Evolutionary conservation across 345 rosid species (phyloP).

Genomic region (rapeseed (Brassica napus)): Da-Ae NC_063445.1:10185501-10186000

Average conservation of each 20-base stretch:
- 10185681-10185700: background rate
- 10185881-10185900: slow-evolving; percentile 67
- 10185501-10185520: too few relatives aligned
- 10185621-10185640: background rate
- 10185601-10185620: too few relatives aligned
- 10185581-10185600: too few relatives aligned
- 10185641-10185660: background rate
- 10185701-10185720: background rate
- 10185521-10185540: too few relatives aligned
- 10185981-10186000: background rate
- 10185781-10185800: slow-evolving; percentile 61
- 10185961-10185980: background rate
- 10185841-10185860: slow-evolving; percentile 53
- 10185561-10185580: too few relatives aligned
- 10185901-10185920: slow-evolving; percentile 22
- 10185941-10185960: background rate
- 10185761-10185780: slow-evolving; percentile 82
- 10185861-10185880: slow-evolving; percentile 61
- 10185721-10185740: background rate
- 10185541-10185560: too few relatives aligned
- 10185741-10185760: slow-evolving; percentile 52
- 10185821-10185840: slow-evolving; percentile 44
- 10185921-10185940: background rate
- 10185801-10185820: slow-evolving; percentile 81
- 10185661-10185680: background rate